phyloP scores from a whole-genome alignment of 306 rosid genomes.

The Ochetophila trinervis region DNA sequence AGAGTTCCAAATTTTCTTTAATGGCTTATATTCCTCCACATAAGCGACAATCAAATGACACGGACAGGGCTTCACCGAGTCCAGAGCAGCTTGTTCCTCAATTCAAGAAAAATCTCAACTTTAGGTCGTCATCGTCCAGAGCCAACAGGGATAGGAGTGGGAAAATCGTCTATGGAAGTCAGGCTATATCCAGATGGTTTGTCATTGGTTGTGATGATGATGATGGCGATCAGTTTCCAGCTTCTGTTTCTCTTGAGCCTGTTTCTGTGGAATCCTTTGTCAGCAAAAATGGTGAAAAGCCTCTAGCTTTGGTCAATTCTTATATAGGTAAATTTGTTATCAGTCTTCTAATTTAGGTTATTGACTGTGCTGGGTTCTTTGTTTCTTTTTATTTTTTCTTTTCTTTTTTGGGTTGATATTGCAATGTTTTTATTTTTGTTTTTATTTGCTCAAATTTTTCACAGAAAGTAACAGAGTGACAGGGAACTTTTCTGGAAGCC shows the following conservation, averaged over 20 bases:
- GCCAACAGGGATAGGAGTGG: background rate
- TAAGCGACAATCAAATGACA: conserved; percentile 38
- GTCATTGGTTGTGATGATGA: conserved; percentile 32
- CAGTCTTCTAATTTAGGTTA: background rate
- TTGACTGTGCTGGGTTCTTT: too few species aligned
- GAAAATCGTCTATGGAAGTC: conserved; percentile 16
- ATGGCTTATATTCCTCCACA: conserved; percentile 66
- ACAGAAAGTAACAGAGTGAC: conserved; percentile 9
- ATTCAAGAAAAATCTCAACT: conserved; percentile 13
- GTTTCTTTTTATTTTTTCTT: background rate
- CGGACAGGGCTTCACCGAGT: conserved; percentile 15
- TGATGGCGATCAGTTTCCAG: conserved; percentile 15
- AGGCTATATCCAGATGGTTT: conserved; percentile 27
- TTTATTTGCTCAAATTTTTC: background rate
- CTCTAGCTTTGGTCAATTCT: conserved; percentile 22
- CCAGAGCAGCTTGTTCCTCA: conserved; percentile 37
- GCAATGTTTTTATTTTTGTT: background rate
- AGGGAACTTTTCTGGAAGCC: conserved; percentile 16
- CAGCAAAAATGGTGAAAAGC: conserved; percentile 20
- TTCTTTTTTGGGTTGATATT: too few species aligned
- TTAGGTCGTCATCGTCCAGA: background rate
- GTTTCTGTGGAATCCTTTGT: conserved; percentile 15
- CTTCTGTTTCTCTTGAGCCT: conserved; percentile 27
- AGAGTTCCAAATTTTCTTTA: background rate
- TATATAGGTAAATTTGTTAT: too few species aligned